A percentile compares a stretch with the other conserved stretches of the same genome.
Conservation (phyloP, 495 filamentous ascomycete genomes). For the Aspergillus saccharolyticus region DNA sequence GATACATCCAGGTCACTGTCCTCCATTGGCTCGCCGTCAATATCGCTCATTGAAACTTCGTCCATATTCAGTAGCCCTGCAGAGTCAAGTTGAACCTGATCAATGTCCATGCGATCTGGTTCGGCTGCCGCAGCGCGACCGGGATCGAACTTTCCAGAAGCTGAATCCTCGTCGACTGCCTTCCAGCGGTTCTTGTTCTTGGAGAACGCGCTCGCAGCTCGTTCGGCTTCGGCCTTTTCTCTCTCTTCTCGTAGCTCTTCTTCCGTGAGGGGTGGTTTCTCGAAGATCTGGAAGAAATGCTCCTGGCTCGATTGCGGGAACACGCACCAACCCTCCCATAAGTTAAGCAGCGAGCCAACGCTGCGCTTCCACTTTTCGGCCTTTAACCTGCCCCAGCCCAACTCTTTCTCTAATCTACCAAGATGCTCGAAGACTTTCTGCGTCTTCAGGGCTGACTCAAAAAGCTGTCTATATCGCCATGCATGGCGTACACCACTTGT, state of each 20-base stretch:
- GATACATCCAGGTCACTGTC: constrained; percentile 48
- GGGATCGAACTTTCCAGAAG: constrained; percentile 35
- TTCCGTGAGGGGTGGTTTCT: constrained; percentile 61
- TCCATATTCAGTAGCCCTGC: constrained; percentile 23
- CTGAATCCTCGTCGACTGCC: constrained; percentile 55
- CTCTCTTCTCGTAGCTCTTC: constrained; percentile 45
- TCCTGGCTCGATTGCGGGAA: constrained; percentile 75
- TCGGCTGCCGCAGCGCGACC: constrained; percentile 19
- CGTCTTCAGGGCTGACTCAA: constrained; percentile 67
- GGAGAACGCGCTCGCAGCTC: constrained; percentile 29
- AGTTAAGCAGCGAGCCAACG: constrained; percentile 61
- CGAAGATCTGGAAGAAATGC: constrained; percentile 66
- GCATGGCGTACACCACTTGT: constrained; percentile 80
- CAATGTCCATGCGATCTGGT: constrained; percentile 22
- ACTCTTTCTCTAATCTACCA: constrained; percentile 68
- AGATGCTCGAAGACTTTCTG: constrained; percentile 75
- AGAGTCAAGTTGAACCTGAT: constrained; percentile 14
- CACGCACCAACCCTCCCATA: constrained; percentile 90
- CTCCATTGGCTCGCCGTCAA: constrained; percentile 52
- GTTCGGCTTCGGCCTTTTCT: constrained; percentile 44
- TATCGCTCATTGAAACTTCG: constrained; percentile 38
- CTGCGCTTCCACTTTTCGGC: constrained; percentile 89
- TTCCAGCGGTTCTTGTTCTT: constrained; percentile 66
- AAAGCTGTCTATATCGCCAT: constrained; percentile 85
- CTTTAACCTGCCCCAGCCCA: constrained; percentile 76